phyloP scores from a whole-genome alignment of 352 stramenopile species.

The Plasmopara halstedii region DNA sequence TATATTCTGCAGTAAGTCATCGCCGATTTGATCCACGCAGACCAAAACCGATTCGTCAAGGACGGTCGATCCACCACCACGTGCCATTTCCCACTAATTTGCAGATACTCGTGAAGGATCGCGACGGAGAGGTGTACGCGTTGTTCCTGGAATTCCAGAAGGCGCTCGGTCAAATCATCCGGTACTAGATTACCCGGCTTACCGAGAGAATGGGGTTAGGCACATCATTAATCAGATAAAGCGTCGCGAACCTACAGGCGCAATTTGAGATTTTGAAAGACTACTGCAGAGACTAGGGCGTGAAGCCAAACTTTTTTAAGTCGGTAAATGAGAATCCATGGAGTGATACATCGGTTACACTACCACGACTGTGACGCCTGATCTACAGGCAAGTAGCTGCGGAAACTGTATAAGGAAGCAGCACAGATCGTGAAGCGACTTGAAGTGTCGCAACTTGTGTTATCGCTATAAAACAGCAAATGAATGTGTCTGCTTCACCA shows the following conservation, averaged over 20 bases:
- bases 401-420: not conserved
- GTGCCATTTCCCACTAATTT: not conserved
- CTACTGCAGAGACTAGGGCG: not conserved
- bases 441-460: not conserved
- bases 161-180: not conserved
- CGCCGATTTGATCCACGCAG: not conserved
- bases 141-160: not conserved
- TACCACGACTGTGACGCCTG: not conserved
- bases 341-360: not conserved
- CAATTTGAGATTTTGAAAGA: not conserved
- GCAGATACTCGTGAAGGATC: not conserved
- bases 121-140: not conserved
- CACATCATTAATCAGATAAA: not conserved
- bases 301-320: not conserved
- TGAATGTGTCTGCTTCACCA: not conserved
- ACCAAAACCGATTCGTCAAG: not conserved
- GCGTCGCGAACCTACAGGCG: not conserved
- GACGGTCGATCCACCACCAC: not conserved
- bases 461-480: not conserved
- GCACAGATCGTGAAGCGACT: not conserved
- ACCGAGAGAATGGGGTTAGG: not conserved
- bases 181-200: not conserved
- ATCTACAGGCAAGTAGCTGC: not conserved
- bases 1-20: not conserved
- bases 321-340: not conserved